Percentiles rank a stretch among this genome's conserved stretches.
Conservation (phyloP, 306 rosid genomes). For the Albizia julibrissin region DNA sequence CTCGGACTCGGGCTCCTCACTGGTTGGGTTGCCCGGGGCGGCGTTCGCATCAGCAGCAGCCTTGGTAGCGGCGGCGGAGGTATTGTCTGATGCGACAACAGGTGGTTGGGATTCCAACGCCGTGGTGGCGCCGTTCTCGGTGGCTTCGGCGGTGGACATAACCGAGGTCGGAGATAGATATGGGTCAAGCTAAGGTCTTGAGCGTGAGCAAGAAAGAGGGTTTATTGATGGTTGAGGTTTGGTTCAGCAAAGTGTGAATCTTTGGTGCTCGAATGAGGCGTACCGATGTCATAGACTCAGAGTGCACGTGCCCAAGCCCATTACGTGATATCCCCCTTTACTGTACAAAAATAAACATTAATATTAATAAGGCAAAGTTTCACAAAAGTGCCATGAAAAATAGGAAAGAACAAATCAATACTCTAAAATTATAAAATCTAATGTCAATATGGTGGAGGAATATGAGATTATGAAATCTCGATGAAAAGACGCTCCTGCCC, state of each 20-base stretch:
- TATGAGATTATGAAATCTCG: no score
- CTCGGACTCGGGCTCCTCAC: slow-evolving; percentile 31
- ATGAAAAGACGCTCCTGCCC: no score
- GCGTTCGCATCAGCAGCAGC: neutral
- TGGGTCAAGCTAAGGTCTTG: slow-evolving; percentile 10
- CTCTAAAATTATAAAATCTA: no score
- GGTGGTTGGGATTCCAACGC: slow-evolving; percentile 29
- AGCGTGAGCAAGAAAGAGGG: slow-evolving; percentile 2
- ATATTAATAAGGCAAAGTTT: no score
- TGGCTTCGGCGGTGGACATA: slow-evolving; percentile 54
- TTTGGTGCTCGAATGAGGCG: neutral
- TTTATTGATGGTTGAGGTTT: slow-evolving; percentile 12
- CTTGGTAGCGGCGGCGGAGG: slow-evolving; percentile 2
- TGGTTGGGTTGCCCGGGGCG: neutral
- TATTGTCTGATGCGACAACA: neutral
- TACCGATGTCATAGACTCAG: neutral
- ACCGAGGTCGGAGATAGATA: neutral
- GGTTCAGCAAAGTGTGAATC: neutral
- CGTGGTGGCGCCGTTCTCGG: slow-evolving; percentile 49
- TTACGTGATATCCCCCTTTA: no score
- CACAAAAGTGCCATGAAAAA: no score
- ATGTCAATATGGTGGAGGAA: no score
- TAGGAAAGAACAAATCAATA: no score
- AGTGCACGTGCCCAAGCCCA: neutral
- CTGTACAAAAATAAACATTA: no score